These are phyloP conservation scores for Russula vinacea DNA, from an alignment of 768 basidiomycete species.

Conservation along the genomic window DNA sequence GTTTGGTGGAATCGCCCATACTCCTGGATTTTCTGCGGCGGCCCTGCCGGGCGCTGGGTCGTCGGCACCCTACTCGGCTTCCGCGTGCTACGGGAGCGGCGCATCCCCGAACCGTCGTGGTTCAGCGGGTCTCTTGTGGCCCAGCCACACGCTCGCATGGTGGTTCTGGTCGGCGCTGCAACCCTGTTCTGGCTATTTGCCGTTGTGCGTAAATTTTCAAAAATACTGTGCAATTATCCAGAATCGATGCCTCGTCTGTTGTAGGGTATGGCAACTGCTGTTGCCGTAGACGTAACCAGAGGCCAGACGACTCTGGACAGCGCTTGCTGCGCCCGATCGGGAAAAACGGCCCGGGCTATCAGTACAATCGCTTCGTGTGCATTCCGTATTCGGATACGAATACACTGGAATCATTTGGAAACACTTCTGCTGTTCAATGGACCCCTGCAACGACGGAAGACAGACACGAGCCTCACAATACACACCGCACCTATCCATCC, in stretches of 20 bases:
- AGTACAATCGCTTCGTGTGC: constrained; percentile 22
- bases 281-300: constrained; percentile 18
- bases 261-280: constrained; percentile 23
- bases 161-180: constrained; percentile 13
- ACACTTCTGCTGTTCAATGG: constrained; percentile 16
- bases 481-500: constrained; percentile 17
- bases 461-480: not conserved
- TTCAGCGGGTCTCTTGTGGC: constrained; percentile 24
- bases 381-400: constrained; percentile 12
- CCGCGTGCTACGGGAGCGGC: constrained; percentile 19
- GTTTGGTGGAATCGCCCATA: constrained; percentile 30
- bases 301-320: constrained; percentile 27
- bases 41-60: constrained; percentile 30
- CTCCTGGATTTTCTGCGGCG: constrained; percentile 31
- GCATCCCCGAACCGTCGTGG: constrained; percentile 16
- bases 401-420: not conserved
- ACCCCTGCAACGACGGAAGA: not conserved
- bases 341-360: not conserved
- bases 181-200: constrained; percentile 25
- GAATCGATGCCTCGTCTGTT: not conserved
- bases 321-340: constrained; percentile 4
- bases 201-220: constrained; percentile 14
- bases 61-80: constrained; percentile 29
- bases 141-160: constrained; percentile 21
- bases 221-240: not conserved